Evolutionary conservation across 148 eudicot species (phyloP), one percentile per base, ranked within the genome.

Genomic region (Agrostemma githago): DNA sequence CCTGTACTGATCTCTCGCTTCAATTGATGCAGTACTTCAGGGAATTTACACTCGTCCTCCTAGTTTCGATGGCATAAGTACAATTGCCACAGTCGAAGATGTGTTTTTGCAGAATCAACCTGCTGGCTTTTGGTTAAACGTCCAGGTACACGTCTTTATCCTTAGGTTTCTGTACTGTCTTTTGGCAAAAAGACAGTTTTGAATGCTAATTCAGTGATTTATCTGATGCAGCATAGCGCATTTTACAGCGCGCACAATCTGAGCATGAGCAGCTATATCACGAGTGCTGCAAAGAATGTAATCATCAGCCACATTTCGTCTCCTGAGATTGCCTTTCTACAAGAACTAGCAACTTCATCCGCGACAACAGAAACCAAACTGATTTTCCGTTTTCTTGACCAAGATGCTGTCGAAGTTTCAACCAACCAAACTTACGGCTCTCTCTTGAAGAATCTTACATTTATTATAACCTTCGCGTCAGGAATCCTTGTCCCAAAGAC

Each of bases 401-500:
- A 54, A 56, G 78, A 72, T 54, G 82, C 76, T 8, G 72, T 70
- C 21, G 97, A 95, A 80, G 87, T 87, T 44, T 79, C 94, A 75
- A 90, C 92, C 71, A 92, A 90, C 73, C 92, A 90, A 76, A 89
- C 96, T 59, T 95, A 92, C 64, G 85, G 84, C 58, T 85, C 96
- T 81, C 85, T 95, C 6, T 73, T 82, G 75, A 84, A 79, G 48
- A 92, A 90, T 74, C 91, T 95, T 65, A 81, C 92, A 20, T 80
- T 84, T 71, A 82, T 95, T 75, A 90, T 85, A 82, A 85, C 85
- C 10, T 95, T 95, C 84, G 97, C 97, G 34, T 75, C 89, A 1
- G 99, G 97, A 42, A 95, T 95, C 75, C 89, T 95, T 20, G 96
- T 95, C 58, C 99, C 97, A 11, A 95, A 95, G 83, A 38, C 70